Conservation (phyloP, 1,139 yeast species). For the Lodderomyces jiufengensis region DNA sequence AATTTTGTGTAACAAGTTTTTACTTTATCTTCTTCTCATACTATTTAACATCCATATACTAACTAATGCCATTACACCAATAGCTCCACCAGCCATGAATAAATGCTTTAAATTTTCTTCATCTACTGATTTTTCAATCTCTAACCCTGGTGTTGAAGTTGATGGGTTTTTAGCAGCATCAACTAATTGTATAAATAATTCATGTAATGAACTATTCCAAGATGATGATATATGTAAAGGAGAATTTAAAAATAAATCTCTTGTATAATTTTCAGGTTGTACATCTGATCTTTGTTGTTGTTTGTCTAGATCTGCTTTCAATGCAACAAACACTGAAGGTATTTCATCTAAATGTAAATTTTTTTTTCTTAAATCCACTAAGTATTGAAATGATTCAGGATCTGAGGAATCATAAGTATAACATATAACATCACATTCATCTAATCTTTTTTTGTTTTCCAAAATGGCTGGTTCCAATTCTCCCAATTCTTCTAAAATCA, state of each 20-base stretch:
- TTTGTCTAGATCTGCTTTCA: constrained; percentile 91
- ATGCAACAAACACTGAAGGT: constrained; percentile 85
- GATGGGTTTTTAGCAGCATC: constrained; percentile 85
- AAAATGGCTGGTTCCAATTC: constrained; percentile 80
- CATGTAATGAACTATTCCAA: constrained; percentile 85
- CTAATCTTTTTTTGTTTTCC: constrained; percentile 65
- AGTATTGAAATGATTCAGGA: constrained; percentile 86
- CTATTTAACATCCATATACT: constrained; percentile 62
- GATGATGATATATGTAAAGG: constrained; percentile 85
- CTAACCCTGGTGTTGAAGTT: constrained; percentile 76
- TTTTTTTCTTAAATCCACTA: constrained; percentile 61
- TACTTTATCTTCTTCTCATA: constrained; percentile 13
- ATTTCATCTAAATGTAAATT: constrained; percentile 57
- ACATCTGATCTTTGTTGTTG: constrained; percentile 85
- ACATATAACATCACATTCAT: constrained; percentile 88
- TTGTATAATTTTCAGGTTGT: constrained; percentile 86
- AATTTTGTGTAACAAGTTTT: too few species aligned
- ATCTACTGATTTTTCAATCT: constrained; percentile 54
- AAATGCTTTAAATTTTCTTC: constrained; percentile 44
- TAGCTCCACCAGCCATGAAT: constrained; percentile 63
- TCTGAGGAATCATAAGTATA: constrained; percentile 90
- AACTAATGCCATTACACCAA: constrained; percentile 58
- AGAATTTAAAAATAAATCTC: constrained; percentile 55
- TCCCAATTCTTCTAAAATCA: constrained; percentile 86
- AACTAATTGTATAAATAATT: constrained; percentile 79